phyloP scores from a whole-genome alignment of 495 filamentous ascomycete species.

The Pyrenula aspistea region DNA sequence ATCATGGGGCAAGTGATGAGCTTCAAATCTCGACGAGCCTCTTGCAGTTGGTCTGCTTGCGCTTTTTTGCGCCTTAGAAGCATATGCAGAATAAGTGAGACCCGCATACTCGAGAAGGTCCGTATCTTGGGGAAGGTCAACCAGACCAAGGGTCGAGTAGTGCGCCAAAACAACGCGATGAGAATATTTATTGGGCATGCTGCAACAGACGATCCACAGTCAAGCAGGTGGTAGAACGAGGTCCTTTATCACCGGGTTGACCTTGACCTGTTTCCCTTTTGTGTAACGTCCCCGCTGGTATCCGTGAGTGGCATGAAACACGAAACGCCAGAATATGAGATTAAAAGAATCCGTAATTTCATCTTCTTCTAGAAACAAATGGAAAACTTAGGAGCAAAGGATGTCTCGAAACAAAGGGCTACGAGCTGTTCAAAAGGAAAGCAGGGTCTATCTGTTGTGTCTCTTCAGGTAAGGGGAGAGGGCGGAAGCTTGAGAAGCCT shows the following conservation, averaged over 20 bases:
- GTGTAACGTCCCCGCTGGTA: not conserved
- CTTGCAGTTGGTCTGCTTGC: not conserved
- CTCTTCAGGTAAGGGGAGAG: too few relatives aligned
- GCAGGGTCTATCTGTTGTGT: too few relatives aligned
- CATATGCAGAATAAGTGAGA: not conserved
- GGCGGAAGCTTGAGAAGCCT: too few relatives aligned
- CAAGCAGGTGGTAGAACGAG: not conserved
- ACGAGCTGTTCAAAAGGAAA: too few relatives aligned
- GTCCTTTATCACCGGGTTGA: not conserved
- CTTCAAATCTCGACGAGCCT: not conserved
- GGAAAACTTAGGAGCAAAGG: too few relatives aligned
- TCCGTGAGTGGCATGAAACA: not conserved
- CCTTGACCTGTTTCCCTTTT: not conserved
- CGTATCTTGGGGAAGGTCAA: constrained; percentile 1
- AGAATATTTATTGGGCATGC: constrained; percentile 14
- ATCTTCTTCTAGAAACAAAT: too few relatives aligned
- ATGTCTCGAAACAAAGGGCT: too few relatives aligned
- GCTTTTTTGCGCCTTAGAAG: not conserved
- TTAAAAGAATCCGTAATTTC: too few relatives aligned
- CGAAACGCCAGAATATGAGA: not conserved
- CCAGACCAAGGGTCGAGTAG: constrained; percentile 7
- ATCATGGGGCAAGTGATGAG: not conserved
- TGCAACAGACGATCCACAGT: too few relatives aligned
- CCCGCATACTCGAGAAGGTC: not conserved
- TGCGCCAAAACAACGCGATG: constrained; percentile 11